Conservation (phyloP, 192 early-diverging fungal species). For the Backusella westeae region DNA sequence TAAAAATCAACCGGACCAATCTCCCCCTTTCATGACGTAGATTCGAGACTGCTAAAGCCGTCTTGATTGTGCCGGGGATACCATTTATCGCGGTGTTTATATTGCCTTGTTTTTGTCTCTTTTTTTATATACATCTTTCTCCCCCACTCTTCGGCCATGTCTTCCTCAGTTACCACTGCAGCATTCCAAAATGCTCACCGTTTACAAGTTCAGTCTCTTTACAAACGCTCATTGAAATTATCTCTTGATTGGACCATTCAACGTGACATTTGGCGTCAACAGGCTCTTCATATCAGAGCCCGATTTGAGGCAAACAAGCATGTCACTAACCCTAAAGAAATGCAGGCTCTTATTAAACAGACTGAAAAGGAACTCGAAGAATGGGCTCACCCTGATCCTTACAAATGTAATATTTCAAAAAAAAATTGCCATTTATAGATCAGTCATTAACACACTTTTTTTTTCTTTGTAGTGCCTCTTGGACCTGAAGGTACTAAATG, state of each 20-base stretch:
- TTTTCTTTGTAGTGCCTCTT: constrained; percentile 52
- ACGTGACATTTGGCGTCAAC: constrained; percentile 73
- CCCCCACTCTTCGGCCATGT: constrained; percentile 2
- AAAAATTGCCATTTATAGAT: constrained; percentile 5
- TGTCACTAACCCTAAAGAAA: constrained; percentile 68
- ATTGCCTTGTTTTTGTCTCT: constrained; percentile 8
- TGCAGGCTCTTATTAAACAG: constrained; percentile 60
- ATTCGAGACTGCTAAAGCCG: background rate
- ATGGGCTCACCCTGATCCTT: constrained; percentile 81
- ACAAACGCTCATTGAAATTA: constrained; percentile 79
- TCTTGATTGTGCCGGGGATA: background rate
- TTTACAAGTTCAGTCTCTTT: constrained; percentile 76
- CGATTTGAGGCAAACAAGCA: constrained; percentile 82
- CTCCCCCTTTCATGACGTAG: background rate
- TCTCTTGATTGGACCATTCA: constrained; percentile 90
- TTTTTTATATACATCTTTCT: background rate
- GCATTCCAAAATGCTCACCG: constrained; percentile 56
- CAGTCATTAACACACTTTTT: background rate
- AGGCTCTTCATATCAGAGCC: constrained; percentile 79
- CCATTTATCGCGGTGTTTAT: constrained; percentile 5
- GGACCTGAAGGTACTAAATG: constrained; percentile 77
- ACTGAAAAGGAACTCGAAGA: constrained; percentile 75
- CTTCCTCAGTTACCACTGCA: constrained; percentile 20
- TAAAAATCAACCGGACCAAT: background rate
- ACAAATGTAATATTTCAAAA: constrained; percentile 60